These are phyloP conservation scores for Phytophthora idaei DNA, from an alignment of 352 stramenopile species.

Conservation along the genomic window DNA sequence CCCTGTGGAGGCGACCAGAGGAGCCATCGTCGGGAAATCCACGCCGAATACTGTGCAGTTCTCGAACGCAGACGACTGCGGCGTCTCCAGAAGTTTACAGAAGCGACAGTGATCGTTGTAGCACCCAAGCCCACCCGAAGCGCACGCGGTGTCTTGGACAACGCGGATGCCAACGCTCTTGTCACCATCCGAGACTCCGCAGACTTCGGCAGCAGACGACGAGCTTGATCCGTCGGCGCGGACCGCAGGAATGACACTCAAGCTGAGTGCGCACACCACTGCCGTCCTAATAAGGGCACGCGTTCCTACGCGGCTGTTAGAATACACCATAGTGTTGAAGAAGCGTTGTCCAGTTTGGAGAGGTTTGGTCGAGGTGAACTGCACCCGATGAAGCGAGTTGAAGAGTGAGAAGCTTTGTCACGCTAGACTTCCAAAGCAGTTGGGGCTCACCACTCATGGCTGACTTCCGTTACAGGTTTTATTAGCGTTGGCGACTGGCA, in stretches of 20 bases:
- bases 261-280: constrained; percentile 32
- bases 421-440: no score
- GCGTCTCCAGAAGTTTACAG: constrained; percentile 41
- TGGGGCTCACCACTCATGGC: neutral
- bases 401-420: constrained; percentile 18
- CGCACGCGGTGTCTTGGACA: constrained; percentile 35
- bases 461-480: constrained; percentile 27
- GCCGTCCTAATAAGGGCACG: constrained; percentile 31
- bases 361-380: constrained; percentile 21
- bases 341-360: constrained; percentile 2
- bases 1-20: constrained; percentile 11
- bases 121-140: constrained; percentile 45
- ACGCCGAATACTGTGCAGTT: constrained; percentile 33
- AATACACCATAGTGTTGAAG: constrained; percentile 35
- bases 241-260: constrained; percentile 20
- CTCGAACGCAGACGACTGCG: constrained; percentile 40
- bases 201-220: constrained; percentile 15
- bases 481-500: constrained; percentile 13
- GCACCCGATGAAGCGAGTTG: constrained; percentile 28
- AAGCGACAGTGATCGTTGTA: constrained; percentile 45
- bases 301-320: constrained; percentile 21
- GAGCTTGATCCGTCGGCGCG: constrained; percentile 13
- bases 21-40: constrained; percentile 30
- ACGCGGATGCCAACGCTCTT: constrained; percentile 37
- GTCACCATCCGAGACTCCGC: constrained; percentile 41